Base-by-base conservation (phyloP, 495 filamentous ascomycete species). In the Trypethelium eluteriae region DNA sequence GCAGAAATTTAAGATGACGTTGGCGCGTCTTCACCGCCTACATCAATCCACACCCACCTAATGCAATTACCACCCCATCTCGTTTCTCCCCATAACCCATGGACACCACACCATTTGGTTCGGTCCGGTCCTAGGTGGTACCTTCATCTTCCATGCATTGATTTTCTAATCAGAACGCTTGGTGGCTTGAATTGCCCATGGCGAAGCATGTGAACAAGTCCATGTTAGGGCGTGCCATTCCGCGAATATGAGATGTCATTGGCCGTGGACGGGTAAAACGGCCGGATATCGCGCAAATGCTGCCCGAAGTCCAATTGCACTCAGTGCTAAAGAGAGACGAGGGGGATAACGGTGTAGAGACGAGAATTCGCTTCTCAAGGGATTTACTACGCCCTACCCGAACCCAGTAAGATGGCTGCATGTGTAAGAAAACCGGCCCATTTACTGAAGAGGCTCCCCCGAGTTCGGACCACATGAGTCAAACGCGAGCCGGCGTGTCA, bases 251-350 rank as follows among this genome's bases (percentile, higher is more conserved):
- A 32, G 18, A 14, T 32, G 53, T 18, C 18, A 36, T 59, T 59
- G 53, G 18, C 32, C 25, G 7, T 59, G 53, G 5, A 59, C 53
- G 53, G 53, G 36, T 59, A 59, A 59, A 59, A 36, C 53, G 53
- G 53, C 53, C 36, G 32, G 53, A 5, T 35, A 35, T 59, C 53
- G 18, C 53, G 53, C 7, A 7, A 18, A 59, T 36, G 7, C 10
- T 59, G 53, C 25, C 53, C 53, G 53, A 36, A 59, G 53, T 36
- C 49, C 14, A 59, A 10, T 59, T 18, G 6, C 2, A 6, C 3
- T 5, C 5, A 59, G 32, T 14, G 11, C n/a, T 0, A 59, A 34
- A 2, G 5, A 10, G 10, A 59, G 32, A 36, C n/a, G 53, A 59
- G 53, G 53, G 53, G 25, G 2, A 9, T 59, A 32, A 32, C 53